Conservation (phyloP, 2,329 filamentous ascomycete species). For the Calonectria leucothoes region DNA sequence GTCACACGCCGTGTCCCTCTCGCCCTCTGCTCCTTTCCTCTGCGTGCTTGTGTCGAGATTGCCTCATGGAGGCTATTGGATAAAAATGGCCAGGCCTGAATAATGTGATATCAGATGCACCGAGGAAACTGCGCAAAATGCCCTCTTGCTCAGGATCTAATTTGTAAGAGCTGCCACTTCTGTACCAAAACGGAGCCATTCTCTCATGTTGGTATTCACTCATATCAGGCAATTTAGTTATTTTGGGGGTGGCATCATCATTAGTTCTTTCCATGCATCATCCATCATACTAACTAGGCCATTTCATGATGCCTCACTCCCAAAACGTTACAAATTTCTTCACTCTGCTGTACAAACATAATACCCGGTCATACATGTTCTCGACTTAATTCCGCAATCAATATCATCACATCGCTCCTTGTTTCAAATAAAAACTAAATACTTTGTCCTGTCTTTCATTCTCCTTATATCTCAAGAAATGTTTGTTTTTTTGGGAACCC, state of each 20-base stretch:
- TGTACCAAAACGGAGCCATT: constrained; percentile 1
- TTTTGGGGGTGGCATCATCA: background rate
- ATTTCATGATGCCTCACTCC: background rate
- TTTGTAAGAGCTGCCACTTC: too few species aligned
- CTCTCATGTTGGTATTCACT: background rate
- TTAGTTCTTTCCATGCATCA: background rate
- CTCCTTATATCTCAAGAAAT: constrained; percentile 11
- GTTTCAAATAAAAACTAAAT: constrained; percentile 18
- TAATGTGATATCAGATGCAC: background rate
- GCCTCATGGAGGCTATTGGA: background rate
- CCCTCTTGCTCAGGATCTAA: too few species aligned
- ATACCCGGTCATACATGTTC: constrained; percentile 29
- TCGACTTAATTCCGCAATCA: constrained; percentile 19
- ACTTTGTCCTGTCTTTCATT: background rate
- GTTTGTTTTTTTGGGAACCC: constrained; percentile 21
- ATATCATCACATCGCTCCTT: constrained; percentile 22
- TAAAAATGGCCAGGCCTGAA: background rate
- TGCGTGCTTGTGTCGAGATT: background rate
- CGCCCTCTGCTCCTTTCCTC: background rate
- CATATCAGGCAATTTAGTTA: background rate
- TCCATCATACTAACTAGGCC: background rate
- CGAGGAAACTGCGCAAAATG: background rate
- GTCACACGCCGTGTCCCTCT: too few species aligned
- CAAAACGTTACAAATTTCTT: background rate
- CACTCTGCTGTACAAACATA: constrained; percentile 31